These are phyloP conservation scores for Phytophthora kernoviae DNA, from an alignment of 352 stramenopile genomes.

Conservation along the genomic window DNA sequence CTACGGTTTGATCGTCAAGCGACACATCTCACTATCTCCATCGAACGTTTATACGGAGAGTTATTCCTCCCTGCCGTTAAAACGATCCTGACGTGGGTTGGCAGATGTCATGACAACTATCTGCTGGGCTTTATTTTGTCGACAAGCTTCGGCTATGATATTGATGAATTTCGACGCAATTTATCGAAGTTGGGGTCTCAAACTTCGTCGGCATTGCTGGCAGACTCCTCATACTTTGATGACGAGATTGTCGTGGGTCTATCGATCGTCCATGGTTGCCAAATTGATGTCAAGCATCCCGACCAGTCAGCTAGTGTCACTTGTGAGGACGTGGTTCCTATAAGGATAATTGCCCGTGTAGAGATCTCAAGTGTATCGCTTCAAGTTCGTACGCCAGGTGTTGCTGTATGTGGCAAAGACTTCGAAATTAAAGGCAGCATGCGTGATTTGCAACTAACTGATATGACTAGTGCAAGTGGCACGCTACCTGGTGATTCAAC, in stretches of 20 bases:
- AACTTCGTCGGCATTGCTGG: conserved; percentile 27
- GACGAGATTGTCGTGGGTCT: conserved; percentile 32
- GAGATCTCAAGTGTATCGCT: conserved; percentile 42
- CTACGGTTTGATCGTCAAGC: conserved; percentile 27
- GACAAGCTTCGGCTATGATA: conserved; percentile 64
- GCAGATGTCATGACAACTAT: conserved; percentile 46
- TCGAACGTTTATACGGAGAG: conserved; percentile 37
- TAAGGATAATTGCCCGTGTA: conserved; percentile 34
- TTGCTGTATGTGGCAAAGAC: conserved; percentile 10
- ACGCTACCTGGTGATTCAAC: conserved; percentile 29
- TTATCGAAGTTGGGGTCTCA: conserved; percentile 52
- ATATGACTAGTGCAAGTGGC: conserved; percentile 56
- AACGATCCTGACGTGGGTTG: conserved; percentile 43
- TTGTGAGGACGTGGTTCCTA: conserved; percentile 13
- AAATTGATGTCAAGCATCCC: conserved; percentile 47
- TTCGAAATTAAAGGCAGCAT: conserved; percentile 67
- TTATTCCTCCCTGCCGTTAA: conserved; percentile 56
- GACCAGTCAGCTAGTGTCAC: conserved; percentile 28
- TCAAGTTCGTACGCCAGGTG: conserved; percentile 25
- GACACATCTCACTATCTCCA: conserved; percentile 28
- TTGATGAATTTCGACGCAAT: conserved; percentile 61
- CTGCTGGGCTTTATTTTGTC: conserved; percentile 72
- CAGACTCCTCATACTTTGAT: conserved; percentile 31
- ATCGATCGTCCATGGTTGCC: conserved; percentile 36
- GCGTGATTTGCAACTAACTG: conserved; percentile 72